Conservation (phyloP, 495 filamentous ascomycete genomes). For the Daldinia grandis region DNA sequence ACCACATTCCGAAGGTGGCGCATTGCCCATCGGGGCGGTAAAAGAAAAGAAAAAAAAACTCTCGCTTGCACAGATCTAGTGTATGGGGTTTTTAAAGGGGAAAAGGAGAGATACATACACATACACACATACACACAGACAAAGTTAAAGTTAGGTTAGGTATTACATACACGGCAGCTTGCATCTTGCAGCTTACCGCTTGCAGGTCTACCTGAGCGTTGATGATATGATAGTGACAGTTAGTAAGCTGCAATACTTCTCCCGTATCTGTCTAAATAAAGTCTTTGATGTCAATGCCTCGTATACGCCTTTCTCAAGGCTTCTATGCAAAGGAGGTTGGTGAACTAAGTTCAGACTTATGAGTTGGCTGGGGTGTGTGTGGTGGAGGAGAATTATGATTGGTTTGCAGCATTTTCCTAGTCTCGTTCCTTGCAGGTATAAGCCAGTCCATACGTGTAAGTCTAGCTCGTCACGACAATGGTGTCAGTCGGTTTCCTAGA, state of each 20-base stretch:
- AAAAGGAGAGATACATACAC: background rate
- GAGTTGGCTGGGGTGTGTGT: slow-evolving; percentile 38
- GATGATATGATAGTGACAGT: slow-evolving; percentile 21
- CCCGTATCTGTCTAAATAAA: slow-evolving; percentile 2
- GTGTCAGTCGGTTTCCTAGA: slow-evolving; percentile 11
- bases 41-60: too few species aligned
- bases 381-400: slow-evolving; percentile 23
- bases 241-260: background rate
- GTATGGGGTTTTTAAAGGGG: background rate
- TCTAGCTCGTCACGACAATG: slow-evolving; percentile 24
- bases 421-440: slow-evolving; percentile 39
- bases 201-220: background rate
- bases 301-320: background rate
- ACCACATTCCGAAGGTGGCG: slow-evolving; percentile 33
- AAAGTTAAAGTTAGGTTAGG: slow-evolving; percentile 5
- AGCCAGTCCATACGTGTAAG: slow-evolving; percentile 16
- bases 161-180: background rate
- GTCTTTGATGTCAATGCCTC: background rate
- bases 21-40: slow-evolving; percentile 25
- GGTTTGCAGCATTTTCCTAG: slow-evolving; percentile 17
- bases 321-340: slow-evolving; percentile 12
- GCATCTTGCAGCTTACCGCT: slow-evolving; percentile 2
- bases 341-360: slow-evolving; percentile 5
- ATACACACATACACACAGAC: background rate
- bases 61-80: background rate